Evolutionary conservation across 2,329 filamentous ascomycete genomes (phyloP).

Genomic region (Chaetomium sp.): DNA sequence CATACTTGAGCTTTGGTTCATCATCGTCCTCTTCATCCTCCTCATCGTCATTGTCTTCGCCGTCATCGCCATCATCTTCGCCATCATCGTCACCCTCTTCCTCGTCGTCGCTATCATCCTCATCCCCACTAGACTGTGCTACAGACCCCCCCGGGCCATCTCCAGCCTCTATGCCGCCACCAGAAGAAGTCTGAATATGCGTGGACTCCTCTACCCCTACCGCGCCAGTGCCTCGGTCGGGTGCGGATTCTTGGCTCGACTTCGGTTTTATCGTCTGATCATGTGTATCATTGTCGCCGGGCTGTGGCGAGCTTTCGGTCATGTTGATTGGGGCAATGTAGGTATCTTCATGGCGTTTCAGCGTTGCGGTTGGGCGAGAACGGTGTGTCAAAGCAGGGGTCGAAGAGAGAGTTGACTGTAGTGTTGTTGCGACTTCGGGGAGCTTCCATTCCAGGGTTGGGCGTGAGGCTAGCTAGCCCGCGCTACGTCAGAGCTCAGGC

Average conservation of each 20-base stretch:
- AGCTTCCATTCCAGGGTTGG: slow-evolving; percentile 23
- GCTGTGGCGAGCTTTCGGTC: slow-evolving; percentile 35
- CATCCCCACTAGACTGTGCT: slow-evolving; percentile 22
- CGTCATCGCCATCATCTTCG: slow-evolving; percentile 53
- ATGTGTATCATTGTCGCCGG: slow-evolving; percentile 32
- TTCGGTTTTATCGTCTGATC: slow-evolving; percentile 22
- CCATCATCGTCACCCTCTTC: slow-evolving; percentile 51
- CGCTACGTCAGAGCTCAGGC: slow-evolving; percentile 39
- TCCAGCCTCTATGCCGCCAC: slow-evolving; percentile 33
- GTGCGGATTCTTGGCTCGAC: slow-evolving; percentile 9
- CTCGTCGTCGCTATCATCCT: slow-evolving; percentile 31
- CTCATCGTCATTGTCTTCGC: slow-evolving; percentile 54
- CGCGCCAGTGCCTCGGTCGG: slow-evolving; percentile 15
- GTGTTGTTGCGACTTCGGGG: slow-evolving; percentile 14
- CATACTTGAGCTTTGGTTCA: slow-evolving; percentile 92
- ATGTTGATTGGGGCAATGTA: slow-evolving; percentile 33
- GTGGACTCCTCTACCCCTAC: neutral
- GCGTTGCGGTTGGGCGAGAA: neutral
- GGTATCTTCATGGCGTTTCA: slow-evolving; percentile 33
- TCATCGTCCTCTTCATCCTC: slow-evolving; percentile 80
- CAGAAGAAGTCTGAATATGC: slow-evolving; percentile 12
- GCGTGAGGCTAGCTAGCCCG: slow-evolving; percentile 15
- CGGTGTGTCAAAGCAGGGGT: neutral
- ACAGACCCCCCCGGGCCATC: slow-evolving; percentile 25
- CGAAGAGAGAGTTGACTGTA: neutral